A percentile compares a stretch with the other conserved stretches of the same genome.
Conservation (phyloP, 1,139 yeast species). For the Taphrina deformans region DNA sequence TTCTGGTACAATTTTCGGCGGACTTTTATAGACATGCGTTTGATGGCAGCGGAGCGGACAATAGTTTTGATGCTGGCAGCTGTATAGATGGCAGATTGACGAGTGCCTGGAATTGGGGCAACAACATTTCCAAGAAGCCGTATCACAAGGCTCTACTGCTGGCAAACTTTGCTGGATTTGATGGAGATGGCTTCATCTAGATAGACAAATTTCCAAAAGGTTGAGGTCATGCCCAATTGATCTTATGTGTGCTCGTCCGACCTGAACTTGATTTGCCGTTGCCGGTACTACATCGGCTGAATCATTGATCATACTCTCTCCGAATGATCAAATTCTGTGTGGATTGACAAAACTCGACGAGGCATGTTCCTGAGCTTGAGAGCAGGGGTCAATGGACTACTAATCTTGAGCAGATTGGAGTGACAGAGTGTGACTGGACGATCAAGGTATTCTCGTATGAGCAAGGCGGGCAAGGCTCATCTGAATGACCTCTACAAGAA, state of each 20-base stretch:
- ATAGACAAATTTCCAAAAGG: too few species aligned
- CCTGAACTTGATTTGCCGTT: not conserved
- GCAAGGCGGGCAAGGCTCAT: conserved; percentile 24
- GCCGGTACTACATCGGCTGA: not conserved
- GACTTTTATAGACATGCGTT: conserved; percentile 75
- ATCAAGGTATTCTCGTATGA: too few species aligned
- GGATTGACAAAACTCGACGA: not conserved
- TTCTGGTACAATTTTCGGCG: conserved; percentile 57
- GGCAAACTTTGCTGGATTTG: conserved; percentile 74
- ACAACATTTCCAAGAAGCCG: conserved; percentile 61
- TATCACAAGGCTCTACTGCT: conserved; percentile 62
- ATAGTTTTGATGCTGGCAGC: conserved; percentile 74
- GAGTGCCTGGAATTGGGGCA: conserved; percentile 78
- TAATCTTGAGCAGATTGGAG: too few species aligned
- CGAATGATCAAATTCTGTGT: not conserved
- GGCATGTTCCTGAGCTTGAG: too few species aligned
- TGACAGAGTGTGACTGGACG: too few species aligned
- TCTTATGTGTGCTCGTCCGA: not conserved
- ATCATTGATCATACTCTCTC: not conserved
- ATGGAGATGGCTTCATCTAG: conserved; percentile 48
- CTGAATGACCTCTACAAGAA: conserved; percentile 42
- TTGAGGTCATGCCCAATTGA: too few species aligned
- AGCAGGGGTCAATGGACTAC: too few species aligned
- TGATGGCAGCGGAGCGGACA: conserved; percentile 72
- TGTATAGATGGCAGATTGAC: conserved; percentile 78